Percentiles rank a stretch among this genome's conserved stretches.
These are phyloP conservation scores for Daldinia childiae DNA, from an alignment of 495 filamentous ascomycete species.

Conservation along the genomic window DNA sequence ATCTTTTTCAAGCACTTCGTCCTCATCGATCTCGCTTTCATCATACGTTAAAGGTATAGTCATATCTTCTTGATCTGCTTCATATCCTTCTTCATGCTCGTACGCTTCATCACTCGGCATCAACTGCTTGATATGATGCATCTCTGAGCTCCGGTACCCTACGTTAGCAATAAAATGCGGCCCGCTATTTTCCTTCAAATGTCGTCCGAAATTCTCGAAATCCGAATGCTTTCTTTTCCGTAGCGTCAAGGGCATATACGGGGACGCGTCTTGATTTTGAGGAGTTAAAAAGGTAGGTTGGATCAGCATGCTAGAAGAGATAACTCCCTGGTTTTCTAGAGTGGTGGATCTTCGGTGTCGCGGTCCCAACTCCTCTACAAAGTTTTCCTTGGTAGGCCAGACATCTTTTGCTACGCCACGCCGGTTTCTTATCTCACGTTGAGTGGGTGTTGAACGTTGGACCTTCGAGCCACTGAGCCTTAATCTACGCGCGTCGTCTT, in stretches of 20 bases:
- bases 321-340: not conserved
- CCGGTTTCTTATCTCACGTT: not conserved
- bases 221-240: constrained; percentile 34
- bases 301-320: constrained; percentile 19
- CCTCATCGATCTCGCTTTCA: not conserved
- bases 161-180: not conserved
- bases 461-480: not conserved
- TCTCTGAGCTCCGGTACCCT: not conserved
- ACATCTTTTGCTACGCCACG: constrained; percentile 23
- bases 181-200: not conserved
- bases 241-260: not conserved
- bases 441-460: not conserved
- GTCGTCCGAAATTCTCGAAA: constrained; percentile 42
- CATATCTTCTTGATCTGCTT: not conserved
- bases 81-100: constrained; percentile 1
- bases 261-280: not conserved
- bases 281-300: constrained; percentile 6
- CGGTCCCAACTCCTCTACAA: constrained; percentile 32
- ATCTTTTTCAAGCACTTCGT: not conserved
- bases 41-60: not conserved
- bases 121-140: not conserved
- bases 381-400: constrained; percentile 44
- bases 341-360: constrained; percentile 1
- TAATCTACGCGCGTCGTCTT: not conserved
- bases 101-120: not conserved